Base-by-base conservation (phyloP, 1,284 basidiomycete genomes). In the Naganishia cerealis region DNA sequence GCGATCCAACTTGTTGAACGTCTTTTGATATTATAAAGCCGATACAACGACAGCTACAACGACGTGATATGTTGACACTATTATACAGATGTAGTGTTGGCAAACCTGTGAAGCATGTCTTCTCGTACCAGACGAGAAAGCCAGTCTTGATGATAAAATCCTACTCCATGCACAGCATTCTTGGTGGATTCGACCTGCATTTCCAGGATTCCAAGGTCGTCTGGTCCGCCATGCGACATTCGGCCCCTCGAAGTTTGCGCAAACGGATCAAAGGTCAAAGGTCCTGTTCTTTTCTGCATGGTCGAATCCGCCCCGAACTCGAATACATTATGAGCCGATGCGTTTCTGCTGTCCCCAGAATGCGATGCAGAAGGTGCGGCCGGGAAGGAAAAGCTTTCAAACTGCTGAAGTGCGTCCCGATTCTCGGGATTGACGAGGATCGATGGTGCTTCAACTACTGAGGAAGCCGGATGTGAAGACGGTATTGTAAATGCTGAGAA, bases 401-500 rank as follows among this genome's bases (percentile, higher is more conserved):
- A 59, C 26, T 59, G 57, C 26, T 59, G 57, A 8, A 59, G 40
- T 2, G 57, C 57, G 29, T 59, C 57, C 3, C 42, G 21, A 43
- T 59, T 59, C 10, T 59, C 57, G 2, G 38, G 42, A 48, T 59
- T 59, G 42, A 59, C 57, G 3, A 59, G 42, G n/a, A 59, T 59
- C 10, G 57, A 59, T 5, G 57, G 57, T 18, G 57, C 57, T 12
- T 48, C 57, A 15, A 21, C 48, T 6, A 42, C 40, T 5, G 43
- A 7, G 8, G 57, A 59, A 29, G 40, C 15, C 15, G 46, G 40
- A 33, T 59, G 57, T 5, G 43, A 24, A 8, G 57, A 29, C 8
- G 57, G 40, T 2, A 26, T 43, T 15, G 40, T 46, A n/a, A 59
- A 48, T 18, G 57, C 42, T 15, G 57, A 59, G 63, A 79, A 81